A percentile compares a stretch with the other conserved stretches of the same genome.
These are phyloP conservation scores for Xylaria sp. DNA, from an alignment of 2,329 filamentous ascomycete species.

Conservation along the genomic window DNA sequence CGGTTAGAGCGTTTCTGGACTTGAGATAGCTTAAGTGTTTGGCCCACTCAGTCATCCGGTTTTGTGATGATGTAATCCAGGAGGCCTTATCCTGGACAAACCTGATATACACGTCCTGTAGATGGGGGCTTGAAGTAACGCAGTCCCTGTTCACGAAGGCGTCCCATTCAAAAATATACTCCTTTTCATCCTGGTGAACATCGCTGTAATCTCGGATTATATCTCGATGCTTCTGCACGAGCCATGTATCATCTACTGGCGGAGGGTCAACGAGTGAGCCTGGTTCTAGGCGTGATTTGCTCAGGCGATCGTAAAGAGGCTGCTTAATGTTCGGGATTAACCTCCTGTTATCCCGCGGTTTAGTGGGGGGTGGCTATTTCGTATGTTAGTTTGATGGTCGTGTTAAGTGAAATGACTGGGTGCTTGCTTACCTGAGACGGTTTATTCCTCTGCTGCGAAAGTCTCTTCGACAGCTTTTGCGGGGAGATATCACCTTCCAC, in stretches of 20 bases:
- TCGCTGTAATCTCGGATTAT: conserved; percentile 68
- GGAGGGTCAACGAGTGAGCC: conserved; percentile 60
- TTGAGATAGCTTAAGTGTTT: conserved; percentile 65
- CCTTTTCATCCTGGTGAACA: conserved; percentile 64
- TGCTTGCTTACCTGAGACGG: conserved; percentile 42
- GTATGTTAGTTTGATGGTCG: conserved; percentile 26
- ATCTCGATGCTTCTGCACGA: conserved; percentile 69
- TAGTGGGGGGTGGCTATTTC: conserved; percentile 36
- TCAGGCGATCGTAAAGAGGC: conserved; percentile 67
- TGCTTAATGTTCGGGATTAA: conserved; percentile 63
- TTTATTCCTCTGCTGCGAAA: conserved; percentile 36
- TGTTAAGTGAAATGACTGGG: not conserved
- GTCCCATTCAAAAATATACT: conserved; percentile 70
- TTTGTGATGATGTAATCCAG: conserved; percentile 63
- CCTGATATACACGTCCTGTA: conserved; percentile 62
- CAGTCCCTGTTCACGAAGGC: conserved; percentile 63
- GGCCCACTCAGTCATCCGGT: conserved; percentile 64
- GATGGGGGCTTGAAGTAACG: conserved; percentile 63
- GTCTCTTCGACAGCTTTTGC: conserved; percentile 39
- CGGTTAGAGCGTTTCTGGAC: conserved; percentile 59
- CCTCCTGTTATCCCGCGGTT: conserved; percentile 51
- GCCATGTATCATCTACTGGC: conserved; percentile 62
- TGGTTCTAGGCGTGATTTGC: conserved; percentile 62
- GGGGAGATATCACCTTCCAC: conserved; percentile 42
- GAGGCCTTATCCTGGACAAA: conserved; percentile 62